These are phyloP conservation scores for Suhomyces bokatorum DNA, from an alignment of 1,139 yeast species.

Conservation along the genomic window DNA sequence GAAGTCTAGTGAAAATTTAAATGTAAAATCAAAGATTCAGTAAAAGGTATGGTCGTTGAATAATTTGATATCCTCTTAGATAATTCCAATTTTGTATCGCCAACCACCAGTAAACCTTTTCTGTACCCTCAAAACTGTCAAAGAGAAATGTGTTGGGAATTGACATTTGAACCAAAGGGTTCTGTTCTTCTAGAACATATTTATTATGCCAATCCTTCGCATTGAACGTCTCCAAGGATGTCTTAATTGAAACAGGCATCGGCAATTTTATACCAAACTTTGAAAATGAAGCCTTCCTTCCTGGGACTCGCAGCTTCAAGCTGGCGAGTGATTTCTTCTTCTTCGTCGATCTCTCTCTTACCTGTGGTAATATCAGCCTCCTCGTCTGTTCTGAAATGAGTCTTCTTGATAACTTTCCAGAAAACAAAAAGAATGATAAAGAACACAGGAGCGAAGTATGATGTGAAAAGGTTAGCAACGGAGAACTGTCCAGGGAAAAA, in stretches of 20 bases:
- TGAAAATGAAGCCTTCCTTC: slow-evolving; percentile 24
- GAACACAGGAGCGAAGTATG: slow-evolving; percentile 43
- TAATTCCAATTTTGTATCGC: no score
- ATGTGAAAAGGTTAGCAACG: slow-evolving; percentile 39
- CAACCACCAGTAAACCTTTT: no score
- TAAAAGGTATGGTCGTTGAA: no score
- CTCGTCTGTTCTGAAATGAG: slow-evolving; percentile 30
- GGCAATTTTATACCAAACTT: slow-evolving; percentile 18
- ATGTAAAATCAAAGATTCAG: no score
- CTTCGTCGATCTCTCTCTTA: slow-evolving; percentile 35
- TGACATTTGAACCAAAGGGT: background rate
- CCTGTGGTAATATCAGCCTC: slow-evolving; percentile 43
- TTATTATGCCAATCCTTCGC: background rate
- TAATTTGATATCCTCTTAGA: no score
- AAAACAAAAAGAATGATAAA: slow-evolving; percentile 26
- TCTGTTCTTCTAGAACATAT: background rate
- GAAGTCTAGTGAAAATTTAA: no score
- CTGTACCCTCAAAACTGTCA: no score
- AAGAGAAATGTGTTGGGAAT: no score
- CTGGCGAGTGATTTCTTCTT: slow-evolving; percentile 30
- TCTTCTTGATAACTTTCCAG: slow-evolving; percentile 39
- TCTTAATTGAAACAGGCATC: slow-evolving; percentile 20
- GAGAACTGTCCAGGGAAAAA: slow-evolving; percentile 42
- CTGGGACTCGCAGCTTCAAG: slow-evolving; percentile 20
- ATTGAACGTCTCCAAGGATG: background rate